Conservation (phyloP, 805 yeast species). For the Teunomyces pallodes region DNA sequence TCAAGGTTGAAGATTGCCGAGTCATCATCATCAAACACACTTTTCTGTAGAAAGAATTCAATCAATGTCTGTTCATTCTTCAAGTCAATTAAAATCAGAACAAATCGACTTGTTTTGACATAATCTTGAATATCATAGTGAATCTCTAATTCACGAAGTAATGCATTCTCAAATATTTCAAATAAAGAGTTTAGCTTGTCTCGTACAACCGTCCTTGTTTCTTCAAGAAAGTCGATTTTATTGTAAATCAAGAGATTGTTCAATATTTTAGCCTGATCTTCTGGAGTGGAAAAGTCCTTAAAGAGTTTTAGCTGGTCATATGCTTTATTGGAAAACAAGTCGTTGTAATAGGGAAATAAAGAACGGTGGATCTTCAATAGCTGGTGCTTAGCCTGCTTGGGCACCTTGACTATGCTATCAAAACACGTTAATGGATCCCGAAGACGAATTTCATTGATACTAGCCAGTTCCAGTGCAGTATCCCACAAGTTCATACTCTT, state of each 20-base stretch:
- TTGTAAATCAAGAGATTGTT: conserved; percentile 40
- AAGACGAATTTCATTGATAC: conserved; percentile 7
- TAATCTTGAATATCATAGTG: conserved; percentile 50
- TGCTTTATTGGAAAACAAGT: conserved; percentile 39
- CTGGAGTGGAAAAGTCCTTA: conserved; percentile 46
- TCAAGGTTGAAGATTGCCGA: conserved; percentile 29
- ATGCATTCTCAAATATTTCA: conserved; percentile 71
- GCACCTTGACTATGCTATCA: conserved; percentile 20
- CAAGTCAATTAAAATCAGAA: conserved; percentile 32
- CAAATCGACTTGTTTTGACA: conserved; percentile 33
- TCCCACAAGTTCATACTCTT: conserved; percentile 40
- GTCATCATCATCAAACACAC: conserved; percentile 37
- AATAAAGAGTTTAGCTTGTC: conserved; percentile 52
- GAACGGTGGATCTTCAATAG: conserved; percentile 37
- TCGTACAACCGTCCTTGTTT: conserved; percentile 25
- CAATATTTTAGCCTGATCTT: conserved; percentile 49
- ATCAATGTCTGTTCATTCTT: conserved; percentile 42
- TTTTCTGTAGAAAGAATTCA: conserved; percentile 43
- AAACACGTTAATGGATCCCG: conserved; percentile 36
- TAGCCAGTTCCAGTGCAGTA: conserved; percentile 10
- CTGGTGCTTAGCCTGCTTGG: conserved; percentile 36
- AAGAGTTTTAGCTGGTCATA: conserved; percentile 46
- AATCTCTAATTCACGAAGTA: conserved; percentile 63
- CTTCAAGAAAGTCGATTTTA: conserved; percentile 29
- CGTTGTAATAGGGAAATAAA: conserved; percentile 45